Evolutionary conservation across 2,329 filamentous ascomycete species (phyloP).

Genomic region (Aureobasidium namibiae): DNA sequence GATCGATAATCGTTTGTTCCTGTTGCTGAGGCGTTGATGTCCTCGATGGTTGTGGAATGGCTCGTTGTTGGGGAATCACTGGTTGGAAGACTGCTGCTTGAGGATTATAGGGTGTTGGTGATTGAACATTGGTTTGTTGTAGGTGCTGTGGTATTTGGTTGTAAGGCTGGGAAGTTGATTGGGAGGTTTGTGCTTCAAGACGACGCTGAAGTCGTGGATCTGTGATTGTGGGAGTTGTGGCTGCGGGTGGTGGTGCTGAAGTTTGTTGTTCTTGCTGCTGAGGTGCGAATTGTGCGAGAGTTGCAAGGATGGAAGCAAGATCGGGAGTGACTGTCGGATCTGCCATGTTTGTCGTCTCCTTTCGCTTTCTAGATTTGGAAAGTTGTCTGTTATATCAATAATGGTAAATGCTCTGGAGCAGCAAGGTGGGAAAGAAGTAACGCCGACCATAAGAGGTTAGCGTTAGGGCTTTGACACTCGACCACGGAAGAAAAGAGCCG

Average conservation of each 20-base stretch:
- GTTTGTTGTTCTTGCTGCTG: constrained; percentile 1
- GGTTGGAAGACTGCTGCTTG: constrained; percentile 7
- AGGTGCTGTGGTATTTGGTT: not conserved
- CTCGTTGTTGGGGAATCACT: not conserved
- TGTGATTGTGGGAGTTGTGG: constrained; percentile 13
- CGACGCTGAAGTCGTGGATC: constrained; percentile 3
- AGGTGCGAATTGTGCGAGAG: constrained; percentile 22
- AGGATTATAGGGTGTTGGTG: constrained; percentile 1
- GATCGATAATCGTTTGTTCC: constrained; percentile 29
- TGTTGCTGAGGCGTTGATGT: not conserved
- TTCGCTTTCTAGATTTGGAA: not conserved
- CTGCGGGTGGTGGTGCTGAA: not conserved
- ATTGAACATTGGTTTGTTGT: not conserved
- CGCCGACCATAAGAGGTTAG: constrained; percentile 4
- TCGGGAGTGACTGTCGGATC: constrained; percentile 20
- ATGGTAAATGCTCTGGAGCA: not conserved
- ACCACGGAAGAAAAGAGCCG: not conserved
- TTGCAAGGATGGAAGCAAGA: constrained; percentile 27
- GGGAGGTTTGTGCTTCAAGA: not conserved
- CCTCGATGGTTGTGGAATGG: not conserved
- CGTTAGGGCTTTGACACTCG: not conserved
- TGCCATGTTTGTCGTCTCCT: constrained; percentile 22
- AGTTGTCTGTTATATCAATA: not conserved
- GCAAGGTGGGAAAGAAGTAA: not conserved
- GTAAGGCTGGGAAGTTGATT: not conserved